These are phyloP conservation scores for Clathrospora elynae DNA, from an alignment of 2,329 filamentous ascomycete genomes.

Conservation along the genomic window DNA sequence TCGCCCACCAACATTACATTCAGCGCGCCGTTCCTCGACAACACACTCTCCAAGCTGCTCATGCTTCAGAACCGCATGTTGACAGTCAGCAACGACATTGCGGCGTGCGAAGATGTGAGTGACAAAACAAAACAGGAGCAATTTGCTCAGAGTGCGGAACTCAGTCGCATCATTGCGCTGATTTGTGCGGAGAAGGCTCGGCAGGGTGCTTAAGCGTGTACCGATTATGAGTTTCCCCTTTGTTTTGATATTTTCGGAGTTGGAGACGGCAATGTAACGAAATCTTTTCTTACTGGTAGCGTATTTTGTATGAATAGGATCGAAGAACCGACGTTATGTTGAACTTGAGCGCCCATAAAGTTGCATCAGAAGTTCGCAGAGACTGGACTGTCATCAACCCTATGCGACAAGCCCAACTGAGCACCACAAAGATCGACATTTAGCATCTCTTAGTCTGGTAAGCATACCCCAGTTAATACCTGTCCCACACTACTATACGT, in stretches of 20 bases:
- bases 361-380: neutral
- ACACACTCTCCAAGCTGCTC: constrained; percentile 58
- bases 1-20: constrained; percentile 53
- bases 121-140: constrained; percentile 57
- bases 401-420: neutral
- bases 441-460: constrained; percentile 5
- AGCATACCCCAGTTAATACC: constrained; percentile 10
- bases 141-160: constrained; percentile 56
- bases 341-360: no score
- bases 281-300: neutral
- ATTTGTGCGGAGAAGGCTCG: constrained; percentile 60
- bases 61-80: constrained; percentile 58
- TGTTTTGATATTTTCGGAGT: neutral
- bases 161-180: constrained; percentile 56
- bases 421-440: constrained; percentile 7
- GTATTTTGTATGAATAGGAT: no score
- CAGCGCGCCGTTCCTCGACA: constrained; percentile 60
- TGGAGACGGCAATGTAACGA: neutral
- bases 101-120: constrained; percentile 52
- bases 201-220: constrained; percentile 45
- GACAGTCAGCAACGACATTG: constrained; percentile 54
- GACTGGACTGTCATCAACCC: neutral
- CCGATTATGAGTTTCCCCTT: neutral
- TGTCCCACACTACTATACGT: constrained; percentile 36
- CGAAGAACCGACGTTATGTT: no score